Percentiles rank a stretch among this genome's conserved stretches.
phyloP scores from a whole-genome alignment of 2,329 filamentous ascomycete species.

The Fusarium nanum region DNA sequence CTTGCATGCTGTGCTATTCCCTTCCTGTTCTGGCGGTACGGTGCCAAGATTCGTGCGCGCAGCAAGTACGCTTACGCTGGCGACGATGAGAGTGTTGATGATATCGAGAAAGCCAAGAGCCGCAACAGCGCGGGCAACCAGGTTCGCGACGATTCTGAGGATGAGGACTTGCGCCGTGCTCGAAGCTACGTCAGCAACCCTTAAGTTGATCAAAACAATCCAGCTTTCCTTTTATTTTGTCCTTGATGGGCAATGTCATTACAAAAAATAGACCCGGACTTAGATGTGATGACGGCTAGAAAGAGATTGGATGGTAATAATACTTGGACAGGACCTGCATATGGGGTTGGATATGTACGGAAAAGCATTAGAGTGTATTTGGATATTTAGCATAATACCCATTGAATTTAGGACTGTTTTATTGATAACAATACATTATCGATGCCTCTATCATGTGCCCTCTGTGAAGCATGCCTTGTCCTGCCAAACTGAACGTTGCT shows the following conservation, averaged over 20 bases:
- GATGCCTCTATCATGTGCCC: conserved; percentile 11
- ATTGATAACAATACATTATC: conserved; percentile 3
- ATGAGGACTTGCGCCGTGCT: conserved; percentile 57
- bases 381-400: conserved; percentile 44
- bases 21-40: conserved; percentile 83
- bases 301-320: conserved; percentile 23
- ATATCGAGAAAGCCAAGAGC: conserved; percentile 54
- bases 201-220: conserved; percentile 36
- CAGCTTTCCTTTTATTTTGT: not conserved
- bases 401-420: conserved; percentile 26
- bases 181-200: conserved; percentile 62
- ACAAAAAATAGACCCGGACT: conserved; percentile 14
- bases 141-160: conserved; percentile 49
- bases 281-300: conserved; percentile 1
- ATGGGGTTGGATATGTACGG: conserved; percentile 13
- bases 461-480: conserved; percentile 12
- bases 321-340: conserved; percentile 22
- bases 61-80: conserved; percentile 80
- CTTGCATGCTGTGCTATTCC: conserved; percentile 85
- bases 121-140: conserved; percentile 35
- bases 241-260: not conserved
- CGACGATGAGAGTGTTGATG: conserved; percentile 57
- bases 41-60: conserved; percentile 74
- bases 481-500: not conserved
- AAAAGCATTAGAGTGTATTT: conserved; percentile 21